These are phyloP conservation scores for Geum urbanum DNA, from an alignment of 306 rosid species.

Conservation along the genomic window DNA sequence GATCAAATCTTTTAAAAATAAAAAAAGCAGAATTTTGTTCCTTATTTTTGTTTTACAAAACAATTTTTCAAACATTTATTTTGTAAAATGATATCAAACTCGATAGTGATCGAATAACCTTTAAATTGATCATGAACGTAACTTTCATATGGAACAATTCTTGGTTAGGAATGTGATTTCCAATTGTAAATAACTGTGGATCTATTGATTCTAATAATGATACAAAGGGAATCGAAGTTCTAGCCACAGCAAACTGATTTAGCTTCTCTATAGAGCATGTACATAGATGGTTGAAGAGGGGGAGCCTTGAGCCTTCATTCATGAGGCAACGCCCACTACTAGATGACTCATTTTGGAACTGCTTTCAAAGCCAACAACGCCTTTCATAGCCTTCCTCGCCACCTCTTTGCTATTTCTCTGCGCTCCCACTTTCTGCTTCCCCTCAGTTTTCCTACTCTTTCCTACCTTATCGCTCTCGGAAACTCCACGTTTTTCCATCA, in stretches of 20 bases:
- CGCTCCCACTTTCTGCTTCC: conserved; percentile 31
- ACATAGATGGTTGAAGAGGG: not conserved
- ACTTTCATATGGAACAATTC: no score
- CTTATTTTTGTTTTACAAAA: no score
- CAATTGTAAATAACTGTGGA: not conserved
- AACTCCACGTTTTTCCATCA: conserved; percentile 14
- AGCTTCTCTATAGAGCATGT: no score
- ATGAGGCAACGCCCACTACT: conserved; percentile 48
- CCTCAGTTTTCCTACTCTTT: conserved; percentile 24
- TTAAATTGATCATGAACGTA: no score
- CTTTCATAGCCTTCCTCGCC: conserved; percentile 25
- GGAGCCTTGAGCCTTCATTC: conserved; percentile 17
- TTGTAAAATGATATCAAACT: no score
- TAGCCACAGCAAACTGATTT: not conserved
- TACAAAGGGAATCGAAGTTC: not conserved
- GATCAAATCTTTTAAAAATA: no score
- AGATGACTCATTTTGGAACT: conserved; percentile 41
- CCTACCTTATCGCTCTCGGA: conserved; percentile 29
- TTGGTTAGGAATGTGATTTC: no score
- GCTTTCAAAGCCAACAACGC: conserved; percentile 30
- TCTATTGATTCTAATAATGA: not conserved
- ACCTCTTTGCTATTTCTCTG: conserved; percentile 29
- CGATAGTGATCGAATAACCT: no score
- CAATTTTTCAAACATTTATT: no score
- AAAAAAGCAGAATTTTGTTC: no score